These are phyloP conservation scores for Leccinellum rugosiceps DNA, from an alignment of 768 basidiomycete genomes.

Conservation along the genomic window DNA sequence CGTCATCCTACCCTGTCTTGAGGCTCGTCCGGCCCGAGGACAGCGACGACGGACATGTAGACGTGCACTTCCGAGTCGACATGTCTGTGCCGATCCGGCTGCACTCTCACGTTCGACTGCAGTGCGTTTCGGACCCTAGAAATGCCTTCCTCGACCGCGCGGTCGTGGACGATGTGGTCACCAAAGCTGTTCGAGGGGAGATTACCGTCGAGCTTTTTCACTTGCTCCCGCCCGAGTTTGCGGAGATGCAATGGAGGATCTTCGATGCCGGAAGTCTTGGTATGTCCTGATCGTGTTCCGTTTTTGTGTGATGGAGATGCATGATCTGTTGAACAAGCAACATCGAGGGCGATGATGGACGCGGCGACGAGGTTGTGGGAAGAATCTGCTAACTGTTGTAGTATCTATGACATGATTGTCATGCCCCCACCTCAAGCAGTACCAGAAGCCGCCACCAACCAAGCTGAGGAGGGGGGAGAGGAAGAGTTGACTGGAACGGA, in stretches of 20 bases:
- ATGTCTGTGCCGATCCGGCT: constrained; percentile 46
- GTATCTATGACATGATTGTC: constrained; percentile 49
- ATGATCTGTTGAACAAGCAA: constrained; percentile 39
- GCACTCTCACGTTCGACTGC: constrained; percentile 65
- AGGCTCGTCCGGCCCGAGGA: constrained; percentile 23
- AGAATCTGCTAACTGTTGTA: constrained; percentile 44
- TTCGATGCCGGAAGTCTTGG: constrained; percentile 61
- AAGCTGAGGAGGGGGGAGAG: not conserved
- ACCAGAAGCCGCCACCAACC: constrained; percentile 7
- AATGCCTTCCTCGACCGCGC: constrained; percentile 45
- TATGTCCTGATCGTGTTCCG: constrained; percentile 22
- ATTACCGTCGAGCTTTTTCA: constrained; percentile 52
- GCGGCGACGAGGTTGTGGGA: constrained; percentile 47
- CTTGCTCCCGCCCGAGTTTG: constrained; percentile 58
- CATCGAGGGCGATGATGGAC: constrained; percentile 63
- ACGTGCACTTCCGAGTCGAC: constrained; percentile 57
- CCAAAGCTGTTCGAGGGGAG: constrained; percentile 50
- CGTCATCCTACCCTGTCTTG: constrained; percentile 29
- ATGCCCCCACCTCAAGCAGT: constrained; percentile 18
- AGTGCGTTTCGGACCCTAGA: constrained; percentile 53
- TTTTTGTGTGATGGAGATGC: not conserved
- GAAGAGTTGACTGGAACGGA: constrained; percentile 14
- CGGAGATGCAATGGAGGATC: constrained; percentile 60
- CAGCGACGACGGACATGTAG: constrained; percentile 35
- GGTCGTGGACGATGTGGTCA: constrained; percentile 60